phyloP scores from a whole-genome alignment of 2,329 filamentous ascomycete species.

The Diaporthe helianthi region DNA sequence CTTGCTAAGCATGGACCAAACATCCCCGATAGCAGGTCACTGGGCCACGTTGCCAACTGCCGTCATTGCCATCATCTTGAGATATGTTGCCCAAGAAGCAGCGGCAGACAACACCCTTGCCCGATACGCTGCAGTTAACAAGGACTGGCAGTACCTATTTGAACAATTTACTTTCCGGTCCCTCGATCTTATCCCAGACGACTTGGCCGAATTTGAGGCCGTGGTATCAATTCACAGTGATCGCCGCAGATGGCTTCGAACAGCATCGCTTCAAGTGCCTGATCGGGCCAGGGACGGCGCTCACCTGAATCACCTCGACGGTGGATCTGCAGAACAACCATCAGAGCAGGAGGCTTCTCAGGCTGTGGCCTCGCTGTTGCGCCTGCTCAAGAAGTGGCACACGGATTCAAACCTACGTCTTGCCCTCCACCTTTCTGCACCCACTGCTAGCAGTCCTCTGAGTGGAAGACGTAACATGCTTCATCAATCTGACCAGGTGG shows the following conservation, averaged over 20 bases:
- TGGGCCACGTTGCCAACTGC: not conserved
- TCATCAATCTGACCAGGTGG: not conserved
- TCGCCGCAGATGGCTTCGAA: not conserved
- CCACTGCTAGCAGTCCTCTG: not conserved
- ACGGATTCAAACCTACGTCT: not conserved
- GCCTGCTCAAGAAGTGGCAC: not conserved
- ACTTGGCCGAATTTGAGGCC: not conserved
- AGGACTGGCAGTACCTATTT: conserved; percentile 2
- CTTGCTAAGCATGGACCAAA: rapidly evolving
- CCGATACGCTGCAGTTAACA: not conserved
- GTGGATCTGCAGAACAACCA: no score
- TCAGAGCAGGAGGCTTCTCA: not conserved
- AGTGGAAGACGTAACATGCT: no score
- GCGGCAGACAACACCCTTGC: not conserved
- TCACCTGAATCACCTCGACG: no score
- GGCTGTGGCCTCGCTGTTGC: not conserved
- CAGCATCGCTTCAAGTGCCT: not conserved
- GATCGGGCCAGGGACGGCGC: no score
- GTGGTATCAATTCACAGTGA: not conserved
- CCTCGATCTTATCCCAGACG: not conserved
- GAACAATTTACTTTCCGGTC: not conserved
- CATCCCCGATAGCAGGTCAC: not conserved
- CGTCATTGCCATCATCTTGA: not conserved
- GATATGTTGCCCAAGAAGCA: not conserved
- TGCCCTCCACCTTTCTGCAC: not conserved